A percentile compares a stretch with the other conserved stretches of the same genome.
Conservation (phyloP, 108 stramenopile genomes). For the Chaetoceros muelleri region DNA sequence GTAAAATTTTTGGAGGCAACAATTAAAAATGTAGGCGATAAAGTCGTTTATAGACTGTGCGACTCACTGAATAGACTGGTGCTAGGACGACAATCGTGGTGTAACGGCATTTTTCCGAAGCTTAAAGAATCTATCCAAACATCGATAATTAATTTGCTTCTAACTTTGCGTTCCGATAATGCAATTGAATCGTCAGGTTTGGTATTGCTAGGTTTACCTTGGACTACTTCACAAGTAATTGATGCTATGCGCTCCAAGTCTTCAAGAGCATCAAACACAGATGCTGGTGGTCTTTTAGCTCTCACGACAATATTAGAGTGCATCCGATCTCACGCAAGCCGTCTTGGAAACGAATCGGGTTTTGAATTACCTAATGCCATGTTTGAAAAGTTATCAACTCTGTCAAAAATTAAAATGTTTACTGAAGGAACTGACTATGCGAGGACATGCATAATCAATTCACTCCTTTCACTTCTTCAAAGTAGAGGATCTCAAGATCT, state of each 20-base stretch:
- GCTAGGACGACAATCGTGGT: constrained; percentile 57
- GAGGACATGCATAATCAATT: constrained; percentile 21
- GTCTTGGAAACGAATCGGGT: constrained; percentile 5
- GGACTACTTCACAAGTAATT: constrained; percentile 35
- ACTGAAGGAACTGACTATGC: constrained; percentile 33
- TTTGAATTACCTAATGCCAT: neutral
- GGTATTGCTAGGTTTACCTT: constrained; percentile 44
- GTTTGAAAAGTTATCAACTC: neutral
- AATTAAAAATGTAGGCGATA: neutral
- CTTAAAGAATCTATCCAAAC: constrained; percentile 17
- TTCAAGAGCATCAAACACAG: constrained; percentile 5
- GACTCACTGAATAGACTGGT: constrained; percentile 27
- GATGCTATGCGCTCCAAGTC: constrained; percentile 14
- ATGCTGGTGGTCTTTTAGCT: constrained; percentile 19
- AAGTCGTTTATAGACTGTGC: constrained; percentile 10
- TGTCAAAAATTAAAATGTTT: neutral
- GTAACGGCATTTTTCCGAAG: constrained; percentile 41
- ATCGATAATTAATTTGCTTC: constrained; percentile 22
- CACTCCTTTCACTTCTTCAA: neutral
- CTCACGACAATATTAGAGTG: constrained; percentile 51
- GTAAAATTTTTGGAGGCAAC: constrained; percentile 21
- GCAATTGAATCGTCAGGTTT: constrained; percentile 25
- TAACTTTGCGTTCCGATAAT: constrained; percentile 21
- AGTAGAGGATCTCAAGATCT: neutral
- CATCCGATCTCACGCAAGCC: constrained; percentile 22